Conservation (phyloP, 345 rosid genomes). For the Cochlearia excelsa region DNA sequence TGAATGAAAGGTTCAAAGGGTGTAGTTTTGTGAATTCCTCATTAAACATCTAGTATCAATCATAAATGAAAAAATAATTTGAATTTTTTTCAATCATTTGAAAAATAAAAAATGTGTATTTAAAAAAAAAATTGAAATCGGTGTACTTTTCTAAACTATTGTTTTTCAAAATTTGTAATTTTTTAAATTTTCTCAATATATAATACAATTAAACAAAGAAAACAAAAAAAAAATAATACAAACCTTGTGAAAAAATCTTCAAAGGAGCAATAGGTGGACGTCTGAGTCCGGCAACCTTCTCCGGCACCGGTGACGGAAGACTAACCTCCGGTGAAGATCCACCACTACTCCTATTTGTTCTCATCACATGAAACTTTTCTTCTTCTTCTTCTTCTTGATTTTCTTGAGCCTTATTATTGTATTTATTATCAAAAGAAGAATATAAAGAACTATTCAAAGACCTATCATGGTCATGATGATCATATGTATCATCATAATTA, state of each 20-base stretch:
- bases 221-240: neutral
- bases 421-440: constrained; percentile 25
- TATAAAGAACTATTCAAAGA: constrained; percentile 14
- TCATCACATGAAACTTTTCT: constrained; percentile 15
- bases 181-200: no score
- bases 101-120: no score
- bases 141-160: no score
- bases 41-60: no score
- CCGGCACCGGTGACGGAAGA: constrained; percentile 6
- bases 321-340: constrained; percentile 10
- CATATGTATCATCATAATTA: constrained; percentile 12
- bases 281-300: constrained; percentile 19
- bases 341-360: constrained; percentile 13
- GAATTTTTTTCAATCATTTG: no score
- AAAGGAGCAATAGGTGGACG: constrained; percentile 29
- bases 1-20: no score
- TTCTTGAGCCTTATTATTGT: constrained; percentile 17
- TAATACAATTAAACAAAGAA: neutral
- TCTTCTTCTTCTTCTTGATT: neutral
- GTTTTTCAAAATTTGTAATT: no score
- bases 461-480: constrained; percentile 8
- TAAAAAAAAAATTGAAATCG: no score
- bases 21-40: no score
- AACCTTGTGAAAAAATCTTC: constrained; percentile 33
- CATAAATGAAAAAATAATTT: no score